Conservation (phyloP, 1,284 basidiomycete genomes). For the Xerocomus amazonicus region DNA sequence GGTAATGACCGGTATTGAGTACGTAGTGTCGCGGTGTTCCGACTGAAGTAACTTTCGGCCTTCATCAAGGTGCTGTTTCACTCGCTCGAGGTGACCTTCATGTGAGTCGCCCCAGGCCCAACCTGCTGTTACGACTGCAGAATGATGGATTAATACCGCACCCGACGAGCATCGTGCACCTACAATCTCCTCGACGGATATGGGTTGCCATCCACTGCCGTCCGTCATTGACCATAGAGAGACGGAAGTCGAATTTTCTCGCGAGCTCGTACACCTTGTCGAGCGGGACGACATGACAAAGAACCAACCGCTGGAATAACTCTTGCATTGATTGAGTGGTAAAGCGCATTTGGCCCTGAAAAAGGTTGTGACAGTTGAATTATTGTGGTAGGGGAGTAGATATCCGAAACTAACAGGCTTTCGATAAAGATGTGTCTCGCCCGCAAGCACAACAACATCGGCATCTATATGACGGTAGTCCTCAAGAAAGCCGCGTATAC, state of each 20-base stretch:
- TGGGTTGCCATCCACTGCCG: conserved; percentile 41
- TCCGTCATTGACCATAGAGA: conserved; percentile 31
- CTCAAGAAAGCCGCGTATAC: conserved; percentile 34
- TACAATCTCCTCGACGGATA: conserved; percentile 42
- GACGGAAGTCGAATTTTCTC: conserved; percentile 29
- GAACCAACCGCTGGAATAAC: conserved; percentile 32
- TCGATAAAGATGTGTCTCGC: conserved; percentile 37
- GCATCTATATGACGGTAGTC: conserved; percentile 32
- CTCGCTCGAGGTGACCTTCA: conserved; percentile 35
- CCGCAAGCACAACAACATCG: conserved; percentile 37
- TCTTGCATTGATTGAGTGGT: conserved; percentile 30
- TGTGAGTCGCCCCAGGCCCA: conserved; percentile 37
- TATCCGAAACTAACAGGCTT: conserved; percentile 31
- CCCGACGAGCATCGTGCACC: conserved; percentile 5
- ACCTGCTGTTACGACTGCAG: conserved; percentile 29
- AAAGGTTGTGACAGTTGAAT: background rate
- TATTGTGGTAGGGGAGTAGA: background rate
- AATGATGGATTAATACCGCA: conserved; percentile 1
- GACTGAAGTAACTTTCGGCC: conserved; percentile 26
- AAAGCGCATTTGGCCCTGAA: conserved; percentile 37
- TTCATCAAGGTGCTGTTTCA: conserved; percentile 30
- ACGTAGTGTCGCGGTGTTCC: conserved; percentile 15
- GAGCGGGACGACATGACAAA: conserved; percentile 34
- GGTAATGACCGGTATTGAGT: conserved; percentile 20
- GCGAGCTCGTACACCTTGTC: conserved; percentile 32